Base-by-base conservation (phyloP, 116 monocot genomes). In the Iris pallida region DNA sequence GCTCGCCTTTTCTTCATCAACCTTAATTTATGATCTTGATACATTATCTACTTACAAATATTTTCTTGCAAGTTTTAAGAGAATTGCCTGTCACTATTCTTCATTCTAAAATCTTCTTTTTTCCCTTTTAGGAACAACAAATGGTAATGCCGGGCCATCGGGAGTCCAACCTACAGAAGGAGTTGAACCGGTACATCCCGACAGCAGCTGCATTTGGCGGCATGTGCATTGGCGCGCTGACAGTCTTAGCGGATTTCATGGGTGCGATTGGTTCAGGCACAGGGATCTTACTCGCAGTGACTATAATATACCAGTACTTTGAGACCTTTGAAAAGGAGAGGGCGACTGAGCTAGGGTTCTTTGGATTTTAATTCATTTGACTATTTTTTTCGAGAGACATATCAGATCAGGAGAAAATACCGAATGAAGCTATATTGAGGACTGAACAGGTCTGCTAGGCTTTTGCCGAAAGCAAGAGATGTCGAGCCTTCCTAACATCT, bases 221-320 rank as follows among this genome's bases (percentile, higher is more conserved):
- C 0, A 68, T 88, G 74, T 88, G 88, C 71, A 88, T 88, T 5
- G 88, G 88, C 4, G 88, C 88, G 8, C 16, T 88, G 15, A 88
- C 88, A 5, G 88, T 88, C 15, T 78, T 83, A 18, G 87, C 87
- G 7, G 87, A 87, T 78, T 75, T 87, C 72, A 88, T 88, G 83
- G 88, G 83, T 4, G 88, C 83, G 20, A 88, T 88, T 63, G 87
- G 87, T 51, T 87, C 83, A 1, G 87, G 87, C 53, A 87, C 83
- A 2, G 87, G 87, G 6, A 80, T 87, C 68, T 64, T 87, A 5
- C 87, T 87, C 20, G 83, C 83, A 0, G 80, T 83, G 16, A 83
- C 83, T 2, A 80, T 83, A 44, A 83, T 80, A 41, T 87, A 80
- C 47, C 83, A 80, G 53, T 80, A 80, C 45, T 65, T 74, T 42